Evolutionary conservation across 2,329 filamentous ascomycete species (phyloP), one percentile per base, ranked within the genome.

Genomic region (Ophiosphaerella narmari): DNA sequence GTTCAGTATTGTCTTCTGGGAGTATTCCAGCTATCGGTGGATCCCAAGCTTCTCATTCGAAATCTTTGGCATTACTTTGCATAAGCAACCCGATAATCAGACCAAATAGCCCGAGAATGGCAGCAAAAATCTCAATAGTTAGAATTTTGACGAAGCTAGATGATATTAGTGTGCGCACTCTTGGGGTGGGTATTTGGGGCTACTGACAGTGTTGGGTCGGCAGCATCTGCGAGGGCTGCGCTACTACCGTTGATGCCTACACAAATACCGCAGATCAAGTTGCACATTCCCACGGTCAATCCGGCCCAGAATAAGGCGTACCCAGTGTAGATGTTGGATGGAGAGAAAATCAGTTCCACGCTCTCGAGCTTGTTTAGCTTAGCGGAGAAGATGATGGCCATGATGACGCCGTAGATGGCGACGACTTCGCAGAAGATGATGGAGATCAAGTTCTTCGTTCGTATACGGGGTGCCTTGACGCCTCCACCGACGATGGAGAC

Each of bases 391-490:
- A 99, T 89, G 74, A 99, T 99, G 67, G 92, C 89, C 91, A 99
- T 99, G 78, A 99, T 99, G 77, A 99, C 93, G 67, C 95, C 95
- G 82, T 99, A 99, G 76, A 99, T 99, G 76, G 94, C 94, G 69
- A 99, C 94, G 71, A 99, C 94, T 79, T 99, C 94, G 81, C 94
- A 99, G 80, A 99, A 99, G 78, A 99, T 97, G 77, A 99, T 99
- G 68, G 93, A 97, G 74, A 99, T 97, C 71, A 99, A 78, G 82
- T 99, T 99, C 86, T 99, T 99, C 58, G 94, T 99, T 74, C 94
- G 90, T 78, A 99, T 99, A 67, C 94, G 89, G 33, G 95, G 95
- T 39, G 94, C 93, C 76, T 90, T 93, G 71, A 99, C 94, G 80
- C 94, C 94, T 66, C 90, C 94, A 70, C 95, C 95, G 62, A 99